phyloP scores from a whole-genome alignment of 495 filamentous ascomycete species.

The Aspergillus heteromorphus region DNA sequence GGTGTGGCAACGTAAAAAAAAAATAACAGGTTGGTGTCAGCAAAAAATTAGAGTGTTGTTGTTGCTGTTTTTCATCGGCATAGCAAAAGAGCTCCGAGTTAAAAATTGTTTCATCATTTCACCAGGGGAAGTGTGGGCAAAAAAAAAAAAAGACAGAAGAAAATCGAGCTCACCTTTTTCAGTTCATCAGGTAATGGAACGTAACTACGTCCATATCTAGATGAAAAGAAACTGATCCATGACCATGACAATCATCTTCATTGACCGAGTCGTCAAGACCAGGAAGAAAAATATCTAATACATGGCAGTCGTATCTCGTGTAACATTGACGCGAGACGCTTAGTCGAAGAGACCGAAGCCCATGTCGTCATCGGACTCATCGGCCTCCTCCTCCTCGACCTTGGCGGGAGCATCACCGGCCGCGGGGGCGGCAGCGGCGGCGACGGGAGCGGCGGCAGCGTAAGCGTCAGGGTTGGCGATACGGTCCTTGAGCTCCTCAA shows the following conservation, averaged over 20 bases:
- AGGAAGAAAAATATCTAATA: slow-evolving; percentile 39
- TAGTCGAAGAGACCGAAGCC: slow-evolving; percentile 58
- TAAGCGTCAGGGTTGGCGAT: slow-evolving; percentile 98
- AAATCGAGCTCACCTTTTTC: slow-evolving; percentile 25
- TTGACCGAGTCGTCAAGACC: slow-evolving; percentile 25
- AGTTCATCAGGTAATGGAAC: slow-evolving; percentile 30
- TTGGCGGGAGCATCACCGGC: slow-evolving; percentile 47
- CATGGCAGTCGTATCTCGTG: slow-evolving; percentile 34
- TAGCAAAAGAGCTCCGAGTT: slow-evolving; percentile 46
- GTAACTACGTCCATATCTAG: slow-evolving; percentile 38
- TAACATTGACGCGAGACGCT: slow-evolving; percentile 24
- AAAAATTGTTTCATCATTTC: slow-evolving; percentile 55
- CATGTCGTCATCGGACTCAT: slow-evolving; percentile 48
- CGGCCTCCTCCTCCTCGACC: slow-evolving; percentile 47
- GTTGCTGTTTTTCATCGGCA: slow-evolving; percentile 52
- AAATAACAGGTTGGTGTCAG: slow-evolving; percentile 37
- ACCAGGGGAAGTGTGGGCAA: slow-evolving; percentile 16
- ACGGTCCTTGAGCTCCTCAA: slow-evolving; percentile 96
- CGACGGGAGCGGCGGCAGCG: slow-evolving; percentile 70
- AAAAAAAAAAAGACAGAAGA: slow-evolving; percentile 7
- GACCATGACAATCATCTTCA: slow-evolving; percentile 32
- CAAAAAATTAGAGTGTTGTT: slow-evolving; percentile 64
- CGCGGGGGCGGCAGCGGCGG: slow-evolving; percentile 40
- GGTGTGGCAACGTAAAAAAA: slow-evolving; percentile 1
- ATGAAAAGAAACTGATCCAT: slow-evolving; percentile 14